A percentile compares a stretch with the other conserved stretches of the same genome.
Evolutionary conservation across 768 basidiomycete species (phyloP).

Genomic region (Suillus americanus): DNA sequence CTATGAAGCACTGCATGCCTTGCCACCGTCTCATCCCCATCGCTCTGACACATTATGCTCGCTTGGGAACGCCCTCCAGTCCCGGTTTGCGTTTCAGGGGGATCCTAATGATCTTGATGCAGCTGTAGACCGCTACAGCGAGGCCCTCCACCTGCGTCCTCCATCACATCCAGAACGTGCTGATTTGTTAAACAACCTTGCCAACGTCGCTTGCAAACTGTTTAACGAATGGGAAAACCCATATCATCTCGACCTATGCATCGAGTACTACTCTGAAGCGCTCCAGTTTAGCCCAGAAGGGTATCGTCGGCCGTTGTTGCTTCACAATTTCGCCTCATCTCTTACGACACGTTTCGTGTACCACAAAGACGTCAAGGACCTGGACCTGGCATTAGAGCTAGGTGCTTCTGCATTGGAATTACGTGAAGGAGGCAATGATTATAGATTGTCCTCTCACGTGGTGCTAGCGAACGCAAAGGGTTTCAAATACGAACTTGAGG

Average conservation of each 20-base stretch:
- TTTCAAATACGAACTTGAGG: neutral
- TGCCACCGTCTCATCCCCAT: conserved; percentile 1
- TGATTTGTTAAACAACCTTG: conserved; percentile 13
- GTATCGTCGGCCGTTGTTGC: neutral
- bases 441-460: neutral
- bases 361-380: conserved; percentile 18
- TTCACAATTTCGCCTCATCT: conserved; percentile 18
- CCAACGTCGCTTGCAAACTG: conserved; percentile 19
- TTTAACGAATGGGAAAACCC: conserved; percentile 23
- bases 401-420: conserved; percentile 17
- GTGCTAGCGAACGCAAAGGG: neutral
- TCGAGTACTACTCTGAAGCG: conserved; percentile 27
- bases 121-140: conserved; percentile 1
- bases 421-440: conserved; percentile 23
- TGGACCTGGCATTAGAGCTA: conserved; percentile 26
- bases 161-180: conserved; percentile 11
- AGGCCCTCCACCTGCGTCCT: conserved; percentile 7
- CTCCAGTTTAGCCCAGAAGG: conserved; percentile 16
- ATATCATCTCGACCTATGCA: conserved; percentile 24
- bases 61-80: conserved; percentile 17
- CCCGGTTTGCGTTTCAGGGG: conserved; percentile 4
- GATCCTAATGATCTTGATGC: neutral
- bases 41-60: conserved; percentile 16
- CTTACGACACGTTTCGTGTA: conserved; percentile 16
- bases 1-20: conserved; percentile 5